Percentiles rank a stretch among this genome's conserved stretches.
phyloP scores from a whole-genome alignment of 495 filamentous ascomycete species.

The Endocarpon pusillum region DNA sequence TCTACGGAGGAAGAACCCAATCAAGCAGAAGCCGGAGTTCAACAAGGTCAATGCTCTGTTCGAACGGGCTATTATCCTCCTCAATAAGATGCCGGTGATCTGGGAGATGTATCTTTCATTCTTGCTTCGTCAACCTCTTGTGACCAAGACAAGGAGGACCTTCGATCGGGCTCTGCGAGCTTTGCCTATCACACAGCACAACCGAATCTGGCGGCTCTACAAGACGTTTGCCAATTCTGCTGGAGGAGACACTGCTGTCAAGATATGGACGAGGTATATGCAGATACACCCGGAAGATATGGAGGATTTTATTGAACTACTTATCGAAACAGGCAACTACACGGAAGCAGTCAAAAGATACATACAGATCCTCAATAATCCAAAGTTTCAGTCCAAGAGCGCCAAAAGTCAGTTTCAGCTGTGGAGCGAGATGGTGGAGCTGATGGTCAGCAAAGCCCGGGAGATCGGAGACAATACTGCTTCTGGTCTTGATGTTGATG shows the following conservation, averaged over 20 bases:
- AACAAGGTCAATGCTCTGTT: slow-evolving; percentile 90
- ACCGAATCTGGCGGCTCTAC: slow-evolving; percentile 90
- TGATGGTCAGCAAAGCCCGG: slow-evolving; percentile 81
- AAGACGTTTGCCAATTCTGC: slow-evolving; percentile 85
- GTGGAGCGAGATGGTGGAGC: slow-evolving; percentile 96
- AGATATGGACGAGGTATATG: slow-evolving; percentile 92
- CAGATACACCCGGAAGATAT: slow-evolving; percentile 93
- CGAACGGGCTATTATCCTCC: slow-evolving; percentile 78
- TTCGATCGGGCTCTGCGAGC: slow-evolving; percentile 92
- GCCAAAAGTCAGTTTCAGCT: slow-evolving; percentile 90
- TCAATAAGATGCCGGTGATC: slow-evolving; percentile 98
- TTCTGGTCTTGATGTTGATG: slow-evolving; percentile 76
- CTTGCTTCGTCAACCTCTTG: slow-evolving; percentile 73
- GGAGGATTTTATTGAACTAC: slow-evolving; percentile 83
- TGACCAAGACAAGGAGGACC: slow-evolving; percentile 75
- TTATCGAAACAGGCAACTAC: slow-evolving; percentile 68
- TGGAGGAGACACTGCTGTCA: slow-evolving; percentile 76
- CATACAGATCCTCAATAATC: slow-evolving; percentile 87
- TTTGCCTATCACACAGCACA: slow-evolving; percentile 92
- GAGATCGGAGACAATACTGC: slow-evolving; percentile 67
- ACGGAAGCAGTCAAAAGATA: slow-evolving; percentile 87
- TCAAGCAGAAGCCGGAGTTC: slow-evolving; percentile 64
- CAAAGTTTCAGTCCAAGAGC: slow-evolving; percentile 78
- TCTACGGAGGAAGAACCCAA: slow-evolving; percentile 67
- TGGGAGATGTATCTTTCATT: slow-evolving; percentile 98